Evolutionary conservation across 805 yeast species (phyloP), one percentile per base, ranked within the genome.

Genomic region (Candida broadrunensis): DNA sequence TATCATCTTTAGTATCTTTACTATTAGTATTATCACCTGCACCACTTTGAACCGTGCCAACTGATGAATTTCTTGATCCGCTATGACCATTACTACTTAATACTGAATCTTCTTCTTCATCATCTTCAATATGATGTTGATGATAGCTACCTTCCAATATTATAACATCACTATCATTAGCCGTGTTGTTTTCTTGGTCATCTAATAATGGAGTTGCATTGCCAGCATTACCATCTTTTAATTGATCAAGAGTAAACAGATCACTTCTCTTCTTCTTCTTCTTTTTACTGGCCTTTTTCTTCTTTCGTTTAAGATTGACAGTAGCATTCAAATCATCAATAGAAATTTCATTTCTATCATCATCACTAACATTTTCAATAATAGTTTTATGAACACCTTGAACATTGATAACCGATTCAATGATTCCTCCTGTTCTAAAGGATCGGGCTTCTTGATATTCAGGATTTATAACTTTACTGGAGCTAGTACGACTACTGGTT

Each of bases 331-430:
- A 29, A 29, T 15, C 13, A 14, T 15, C 32, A 29, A 29, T 29
- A 4, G 32, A 29, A 29, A 29, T 29, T 29, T 29, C 32, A 29
- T n/a, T 15, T 5, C 32, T 17, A 29, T 77, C 80, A 31, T 70
- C 67, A 41, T 67, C 75, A 46, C 77, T 61, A 5, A 75, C 72
- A 39, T 80, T 83, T 51, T 85, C 91, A 52, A 88, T 88, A 45
- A 88, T 85, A 3, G 95, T 88, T 69, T 88, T 88, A 52, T 80
- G 81, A 16, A 86, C 85, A 39, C 96, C 97, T 55, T 83, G 81
- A 20, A 85, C 85, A 37, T 83, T 85, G n/a, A 88, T 80, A 14
- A 88, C 83, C 31, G 86, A 80, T 63, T 88, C 97, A 40, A 86
- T 76, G 39, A 88, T 81, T 7, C 91, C 83, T 14, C 81, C 81